phyloP scores from a whole-genome alignment of 768 basidiomycete genomes.

The Mycena olivaceomarginata region DNA sequence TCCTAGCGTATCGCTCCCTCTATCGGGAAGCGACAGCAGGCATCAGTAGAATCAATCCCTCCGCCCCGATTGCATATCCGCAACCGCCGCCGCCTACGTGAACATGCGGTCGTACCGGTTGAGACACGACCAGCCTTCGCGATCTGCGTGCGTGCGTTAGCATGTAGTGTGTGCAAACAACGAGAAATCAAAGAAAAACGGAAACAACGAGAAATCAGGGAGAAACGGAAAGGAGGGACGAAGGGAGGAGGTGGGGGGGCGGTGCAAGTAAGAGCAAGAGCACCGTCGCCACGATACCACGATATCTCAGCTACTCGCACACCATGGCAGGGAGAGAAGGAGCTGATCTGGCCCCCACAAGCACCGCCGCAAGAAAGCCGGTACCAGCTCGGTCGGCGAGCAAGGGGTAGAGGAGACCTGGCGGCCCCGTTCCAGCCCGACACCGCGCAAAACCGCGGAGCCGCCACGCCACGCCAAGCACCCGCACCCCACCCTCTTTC shows the following conservation, averaged over 20 bases:
- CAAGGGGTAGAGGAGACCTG: no score
- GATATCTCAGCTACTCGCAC: no score
- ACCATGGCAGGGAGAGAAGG: no score
- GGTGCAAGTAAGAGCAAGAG: no score
- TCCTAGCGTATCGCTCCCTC: background rate
- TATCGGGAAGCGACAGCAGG: background rate
- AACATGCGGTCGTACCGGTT: constrained; percentile 71
- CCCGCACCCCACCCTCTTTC: no score
- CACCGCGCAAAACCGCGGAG: no score
- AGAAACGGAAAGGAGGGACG: background rate
- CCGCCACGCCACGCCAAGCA: no score
- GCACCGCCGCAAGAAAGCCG: no score
- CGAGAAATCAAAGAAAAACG: background rate
- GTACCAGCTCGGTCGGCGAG: no score
- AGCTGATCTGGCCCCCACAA: no score
- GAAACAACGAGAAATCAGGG: background rate
- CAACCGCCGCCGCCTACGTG: constrained; percentile 32
- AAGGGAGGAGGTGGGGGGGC: background rate
- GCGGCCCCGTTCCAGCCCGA: no score
- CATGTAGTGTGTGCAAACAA: background rate
- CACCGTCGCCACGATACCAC: no score
- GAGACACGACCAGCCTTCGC: constrained; percentile 81
- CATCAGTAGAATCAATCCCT: background rate
- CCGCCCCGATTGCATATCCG: background rate
- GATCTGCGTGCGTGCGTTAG: constrained; percentile 53